Evolutionary conservation across 768 basidiomycete genomes (phyloP), one percentile per base, ranked within the genome.

Genomic region (Austroboletus festivus): DNA sequence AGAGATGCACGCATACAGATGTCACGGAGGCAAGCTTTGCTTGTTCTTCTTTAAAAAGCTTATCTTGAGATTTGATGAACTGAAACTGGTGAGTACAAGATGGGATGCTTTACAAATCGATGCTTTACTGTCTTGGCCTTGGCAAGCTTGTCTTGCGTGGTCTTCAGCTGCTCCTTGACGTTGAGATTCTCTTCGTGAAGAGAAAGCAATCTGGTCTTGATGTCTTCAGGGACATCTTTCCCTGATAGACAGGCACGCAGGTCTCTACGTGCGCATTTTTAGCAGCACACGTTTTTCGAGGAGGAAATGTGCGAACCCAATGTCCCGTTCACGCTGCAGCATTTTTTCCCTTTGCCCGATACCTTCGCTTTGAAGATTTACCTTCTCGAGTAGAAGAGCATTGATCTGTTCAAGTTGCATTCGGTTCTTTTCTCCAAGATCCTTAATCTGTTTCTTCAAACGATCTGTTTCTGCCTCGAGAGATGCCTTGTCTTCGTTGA

Each of bases 1-100:
- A 51, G 3, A 41, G 5, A 20, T 18, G 3, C 52, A 41, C 34
- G 65, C 74, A 53, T 54, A 84, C 84, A 34, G 78, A 67, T 28
- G 67, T 66, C 46, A 68, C 58, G 19, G 71, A 73, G 24, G 70
- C 72, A 56, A 75, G 77, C 43, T 81, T 79, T 5, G 83, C 81
- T 42, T 85, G 83, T 59, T 86, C 85, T 60, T 91, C 88, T 56
- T 86, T 87, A 70, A 93, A 86, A 23, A 92, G 73, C 54, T 87
- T 88, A 69, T 96, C 93, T 65, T 95, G 93, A 26, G 83, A 78
- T 64, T 91, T 92, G 72, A 97, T 92, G 68, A 95, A 93, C 89
- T 94, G 59, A 15, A 48, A 20, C n/a, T 20, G 31, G 15, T 53
- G 23, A 52, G 26, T 33, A 51, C 34, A 15, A 30, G 20, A 42